Evolutionary conservation across 176 grass and related monocot species (phyloP).

Genomic region (Calamus simplicifolius): DNA sequence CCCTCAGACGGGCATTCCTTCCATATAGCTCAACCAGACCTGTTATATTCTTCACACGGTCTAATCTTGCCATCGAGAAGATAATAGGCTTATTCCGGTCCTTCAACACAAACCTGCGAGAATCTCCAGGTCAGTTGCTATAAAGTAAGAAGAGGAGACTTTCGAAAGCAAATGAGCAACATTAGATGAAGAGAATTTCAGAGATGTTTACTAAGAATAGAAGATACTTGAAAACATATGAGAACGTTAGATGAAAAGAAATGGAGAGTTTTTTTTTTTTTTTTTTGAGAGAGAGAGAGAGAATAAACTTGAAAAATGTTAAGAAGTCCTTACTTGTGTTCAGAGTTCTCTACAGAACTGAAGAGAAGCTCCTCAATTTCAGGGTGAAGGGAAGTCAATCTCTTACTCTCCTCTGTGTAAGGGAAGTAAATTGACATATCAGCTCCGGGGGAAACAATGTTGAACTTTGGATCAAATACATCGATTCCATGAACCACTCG

Average conservation of each 20-base stretch:
- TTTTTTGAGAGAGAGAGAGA: too few species aligned
- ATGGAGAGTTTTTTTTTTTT: too few species aligned
- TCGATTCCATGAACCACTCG: conserved; percentile 94
- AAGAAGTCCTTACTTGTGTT: conserved; percentile 54
- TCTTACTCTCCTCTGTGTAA: conserved; percentile 69
- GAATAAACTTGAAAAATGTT: too few species aligned
- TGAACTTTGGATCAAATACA: conserved; percentile 96
- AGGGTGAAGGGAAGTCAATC: conserved; percentile 68
- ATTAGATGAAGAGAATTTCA: too few species aligned
- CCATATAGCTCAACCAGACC: conserved; percentile 95
- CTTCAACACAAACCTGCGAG: conserved; percentile 59
- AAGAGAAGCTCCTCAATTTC: conserved; percentile 92
- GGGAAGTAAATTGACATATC: conserved; percentile 92
- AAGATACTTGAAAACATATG: too few species aligned
- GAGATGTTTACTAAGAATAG: too few species aligned
- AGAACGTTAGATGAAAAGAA: too few species aligned
- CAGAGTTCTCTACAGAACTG: conserved; percentile 64
- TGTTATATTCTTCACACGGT: conserved; percentile 92
- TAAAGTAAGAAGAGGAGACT: too few species aligned
- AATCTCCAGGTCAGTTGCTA: too few species aligned
- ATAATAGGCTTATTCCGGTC: conserved; percentile 89
- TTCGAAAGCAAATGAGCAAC: too few species aligned
- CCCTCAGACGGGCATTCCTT: conserved; percentile 63
- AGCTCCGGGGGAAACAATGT: conserved; percentile 97
- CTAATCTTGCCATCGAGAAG: conserved; percentile 95